Percentiles rank a stretch among this genome's conserved stretches.
These are phyloP conservation scores for Ceraceosorus guamensis DNA, from an alignment of 1,284 basidiomycete genomes.

Conservation along the genomic window DNA sequence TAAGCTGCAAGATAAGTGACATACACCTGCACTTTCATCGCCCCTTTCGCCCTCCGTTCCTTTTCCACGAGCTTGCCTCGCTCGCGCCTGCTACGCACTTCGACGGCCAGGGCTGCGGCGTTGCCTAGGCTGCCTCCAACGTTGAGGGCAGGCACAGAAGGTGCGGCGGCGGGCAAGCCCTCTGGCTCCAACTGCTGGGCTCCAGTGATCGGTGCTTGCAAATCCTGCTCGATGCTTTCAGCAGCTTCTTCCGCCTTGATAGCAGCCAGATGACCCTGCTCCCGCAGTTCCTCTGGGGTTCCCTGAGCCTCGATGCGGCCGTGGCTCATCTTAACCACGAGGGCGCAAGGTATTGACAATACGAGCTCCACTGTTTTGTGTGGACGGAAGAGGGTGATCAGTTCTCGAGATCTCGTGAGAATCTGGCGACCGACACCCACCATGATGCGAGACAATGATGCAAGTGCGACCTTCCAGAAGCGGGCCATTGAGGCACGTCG, in stretches of 20 bases:
- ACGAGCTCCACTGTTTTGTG: constrained; percentile 57
- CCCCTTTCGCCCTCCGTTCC: constrained; percentile 6
- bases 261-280: constrained; percentile 45
- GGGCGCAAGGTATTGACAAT: constrained; percentile 10
- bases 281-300: constrained; percentile 14
- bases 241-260: not conserved
- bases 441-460: constrained; percentile 64
- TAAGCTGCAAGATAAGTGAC: constrained; percentile 10
- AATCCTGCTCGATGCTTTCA: constrained; percentile 51
- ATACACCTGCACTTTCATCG: constrained; percentile 13
- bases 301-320: constrained; percentile 3
- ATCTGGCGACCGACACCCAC: not conserved
- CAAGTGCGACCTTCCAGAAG: constrained; percentile 57
- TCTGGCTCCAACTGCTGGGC: too few species aligned
- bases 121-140: not conserved
- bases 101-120: not conserved
- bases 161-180: too few species aligned
- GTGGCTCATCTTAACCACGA: constrained; percentile 31
- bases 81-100: not conserved
- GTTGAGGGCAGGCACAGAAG: too few species aligned
- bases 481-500: constrained; percentile 20
- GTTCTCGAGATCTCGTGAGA: constrained; percentile 62
- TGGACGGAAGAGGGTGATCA: constrained; percentile 57
- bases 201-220: too few species aligned
- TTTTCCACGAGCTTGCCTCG: constrained; percentile 8